These are phyloP conservation scores for Symbiodinium natans DNA, from an alignment of 73 alveolate genomes.

Conservation along the genomic window DNA sequence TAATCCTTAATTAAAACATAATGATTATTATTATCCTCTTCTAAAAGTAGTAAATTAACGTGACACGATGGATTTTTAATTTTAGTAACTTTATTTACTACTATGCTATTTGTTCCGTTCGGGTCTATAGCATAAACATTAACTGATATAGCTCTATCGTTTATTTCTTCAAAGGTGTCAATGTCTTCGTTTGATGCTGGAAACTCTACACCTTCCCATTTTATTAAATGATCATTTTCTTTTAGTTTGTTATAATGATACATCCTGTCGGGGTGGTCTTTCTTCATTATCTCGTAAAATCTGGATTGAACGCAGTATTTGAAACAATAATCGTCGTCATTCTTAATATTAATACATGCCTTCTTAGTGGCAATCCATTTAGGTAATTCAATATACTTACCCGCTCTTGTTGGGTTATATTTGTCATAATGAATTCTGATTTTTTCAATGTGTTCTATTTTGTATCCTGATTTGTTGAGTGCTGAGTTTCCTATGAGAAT, in stretches of 20 bases:
- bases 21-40: background rate
- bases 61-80: background rate
- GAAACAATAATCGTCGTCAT: background rate
- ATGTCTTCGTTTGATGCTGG: background rate
- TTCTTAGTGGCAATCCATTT: background rate
- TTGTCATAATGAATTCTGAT: background rate
- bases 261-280: background rate
- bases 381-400: background rate
- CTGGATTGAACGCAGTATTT: too few species aligned
- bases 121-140: too few species aligned
- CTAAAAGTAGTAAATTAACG: background rate
- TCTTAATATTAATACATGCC: too few species aligned
- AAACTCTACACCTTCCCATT: background rate
- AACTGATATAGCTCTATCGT: background rate
- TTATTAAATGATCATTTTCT: too few species aligned
- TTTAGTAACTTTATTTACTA: background rate
- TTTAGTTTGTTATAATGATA: background rate
- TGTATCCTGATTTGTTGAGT: background rate
- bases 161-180: background rate
- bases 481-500: too few species aligned
- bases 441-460: too few species aligned
- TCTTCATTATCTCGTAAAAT: background rate
- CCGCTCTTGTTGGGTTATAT: background rate
- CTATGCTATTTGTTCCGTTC: background rate
- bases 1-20: background rate